Base-by-base conservation (phyloP, 106 monocot genomes). In the Ottelia alismoides region DNA sequence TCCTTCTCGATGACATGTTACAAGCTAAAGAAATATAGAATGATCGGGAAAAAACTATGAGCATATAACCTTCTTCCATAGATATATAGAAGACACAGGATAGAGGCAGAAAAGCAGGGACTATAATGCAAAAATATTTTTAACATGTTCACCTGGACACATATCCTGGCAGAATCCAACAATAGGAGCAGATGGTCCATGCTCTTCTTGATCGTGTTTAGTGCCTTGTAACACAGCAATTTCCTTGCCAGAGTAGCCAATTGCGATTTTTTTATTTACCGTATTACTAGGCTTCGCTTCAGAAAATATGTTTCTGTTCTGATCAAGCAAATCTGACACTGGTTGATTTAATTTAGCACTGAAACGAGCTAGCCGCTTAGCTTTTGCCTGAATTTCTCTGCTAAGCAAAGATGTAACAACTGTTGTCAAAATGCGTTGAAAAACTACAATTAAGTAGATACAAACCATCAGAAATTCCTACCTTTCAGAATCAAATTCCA, bases 131-230 rank as follows among this genome's bases (percentile, higher is more conserved):
- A 43, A 43, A 16, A 16, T 43, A 16, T 16, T 43, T 7, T 43
- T 30, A 51, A 53, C n/a, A 10, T 2, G 28, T 11, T 49, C 59
- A 98, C 98, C 98, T 75, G 98, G 85, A 75, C 98, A 98, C 98
- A 98, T 98, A 71, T 98, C 85, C 28, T 77, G 74, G 45, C 98
- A 98, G 22, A 82, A 59, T 9, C 98, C 98, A 54, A 76, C 66
- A 23, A 98, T 73, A 65, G 53, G 65, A 50, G 46, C 47, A 40
- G 63, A 58, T 32, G 76, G 62, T 52, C 74, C 67, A 25, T 25
- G 52, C 29, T 48, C 76, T 50, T 79, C 71, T 52, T 28, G 20
- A 54, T 79, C 82, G 49, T 53, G 19, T 20, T 71, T 60, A 20
- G 7, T 25, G 22, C 55, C 25, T 2, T 2, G 10, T 14, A 30